phyloP scores from a whole-genome alignment of 768 basidiomycete genomes.

The Amanita pseudoporphyria region DNA sequence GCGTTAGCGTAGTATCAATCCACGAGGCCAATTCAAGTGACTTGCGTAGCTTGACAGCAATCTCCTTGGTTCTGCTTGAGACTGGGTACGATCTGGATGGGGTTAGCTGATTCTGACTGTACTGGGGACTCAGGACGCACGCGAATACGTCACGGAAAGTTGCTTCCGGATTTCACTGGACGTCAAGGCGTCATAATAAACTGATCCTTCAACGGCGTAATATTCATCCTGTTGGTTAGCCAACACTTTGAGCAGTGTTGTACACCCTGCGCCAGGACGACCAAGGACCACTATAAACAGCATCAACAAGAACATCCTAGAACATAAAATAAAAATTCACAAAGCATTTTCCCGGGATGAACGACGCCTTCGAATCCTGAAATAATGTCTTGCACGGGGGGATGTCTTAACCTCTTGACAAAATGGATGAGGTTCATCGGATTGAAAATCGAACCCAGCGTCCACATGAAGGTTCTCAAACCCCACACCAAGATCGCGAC shows the following conservation, averaged over 20 bases:
- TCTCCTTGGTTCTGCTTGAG: too few relatives aligned
- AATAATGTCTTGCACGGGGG: constrained; percentile 52
- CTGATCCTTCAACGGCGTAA: constrained; percentile 55
- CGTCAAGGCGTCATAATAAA: too few relatives aligned
- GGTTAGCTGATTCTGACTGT: too few relatives aligned
- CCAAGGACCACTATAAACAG: constrained; percentile 65
- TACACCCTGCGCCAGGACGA: constrained; percentile 78
- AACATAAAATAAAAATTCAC: constrained; percentile 27
- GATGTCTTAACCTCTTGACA: constrained; percentile 42
- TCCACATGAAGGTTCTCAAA: constrained; percentile 54
- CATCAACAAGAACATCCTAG: not conserved
- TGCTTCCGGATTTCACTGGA: too few relatives aligned
- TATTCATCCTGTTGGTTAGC: constrained; percentile 69
- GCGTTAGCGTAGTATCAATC: too few relatives aligned
- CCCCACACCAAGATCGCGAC: constrained; percentile 49
- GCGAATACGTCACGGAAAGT: too few relatives aligned
- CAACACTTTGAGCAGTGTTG: constrained; percentile 73
- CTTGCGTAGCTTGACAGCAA: too few relatives aligned
- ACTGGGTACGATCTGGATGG: too few relatives aligned
- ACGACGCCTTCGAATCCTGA: constrained; percentile 61
- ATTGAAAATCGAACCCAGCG: constrained; percentile 56
- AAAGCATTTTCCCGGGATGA: constrained; percentile 67
- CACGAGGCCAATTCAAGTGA: too few relatives aligned
- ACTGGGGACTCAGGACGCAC: too few relatives aligned
- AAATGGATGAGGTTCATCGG: constrained; percentile 32